A percentile compares a stretch with the other conserved stretches of the same genome.
Evolutionary conservation across 2,329 filamentous ascomycete species (phyloP).

Genomic region (Fusarium sp.): DNA sequence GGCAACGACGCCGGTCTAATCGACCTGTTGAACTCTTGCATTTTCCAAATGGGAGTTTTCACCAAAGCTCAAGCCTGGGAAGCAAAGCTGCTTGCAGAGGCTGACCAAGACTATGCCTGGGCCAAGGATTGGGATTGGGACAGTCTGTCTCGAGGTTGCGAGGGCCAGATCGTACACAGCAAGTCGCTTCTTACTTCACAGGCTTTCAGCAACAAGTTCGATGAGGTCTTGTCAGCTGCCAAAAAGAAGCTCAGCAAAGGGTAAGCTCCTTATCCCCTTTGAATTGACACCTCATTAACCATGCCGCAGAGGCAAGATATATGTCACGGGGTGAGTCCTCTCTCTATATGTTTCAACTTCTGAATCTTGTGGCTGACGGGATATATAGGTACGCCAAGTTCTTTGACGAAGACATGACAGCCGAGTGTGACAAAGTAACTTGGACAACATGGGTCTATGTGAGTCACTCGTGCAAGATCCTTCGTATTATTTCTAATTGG

Average conservation of each 20-base stretch:
- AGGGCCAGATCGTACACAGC: background rate
- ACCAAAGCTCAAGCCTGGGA: background rate
- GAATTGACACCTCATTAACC: background rate
- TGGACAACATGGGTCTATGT: conserved; percentile 10
- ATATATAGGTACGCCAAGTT: background rate
- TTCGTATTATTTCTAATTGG: too few species aligned
- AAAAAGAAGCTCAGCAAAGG: background rate
- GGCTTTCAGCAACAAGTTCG: background rate
- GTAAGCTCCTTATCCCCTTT: background rate
- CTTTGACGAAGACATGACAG: background rate
- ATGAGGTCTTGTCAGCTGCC: background rate
- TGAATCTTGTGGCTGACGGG: too few species aligned
- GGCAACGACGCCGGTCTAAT: conserved; percentile 5
- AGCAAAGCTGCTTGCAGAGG: background rate
- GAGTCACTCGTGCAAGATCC: too few species aligned
- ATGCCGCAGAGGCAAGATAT: background rate
- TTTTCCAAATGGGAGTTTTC: conserved; percentile 5
- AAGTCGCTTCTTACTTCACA: background rate
- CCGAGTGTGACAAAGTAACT: background rate
- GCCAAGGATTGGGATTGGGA: background rate
- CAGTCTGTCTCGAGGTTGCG: background rate
- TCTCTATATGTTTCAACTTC: too few species aligned
- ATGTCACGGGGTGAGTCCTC: background rate
- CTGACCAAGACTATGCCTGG: background rate
- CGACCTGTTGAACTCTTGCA: background rate